A percentile compares a stretch with the other conserved stretches of the same genome.
phyloP scores from a whole-genome alignment of 495 filamentous ascomycete genomes.

The Aspergillus ellipticus region DNA sequence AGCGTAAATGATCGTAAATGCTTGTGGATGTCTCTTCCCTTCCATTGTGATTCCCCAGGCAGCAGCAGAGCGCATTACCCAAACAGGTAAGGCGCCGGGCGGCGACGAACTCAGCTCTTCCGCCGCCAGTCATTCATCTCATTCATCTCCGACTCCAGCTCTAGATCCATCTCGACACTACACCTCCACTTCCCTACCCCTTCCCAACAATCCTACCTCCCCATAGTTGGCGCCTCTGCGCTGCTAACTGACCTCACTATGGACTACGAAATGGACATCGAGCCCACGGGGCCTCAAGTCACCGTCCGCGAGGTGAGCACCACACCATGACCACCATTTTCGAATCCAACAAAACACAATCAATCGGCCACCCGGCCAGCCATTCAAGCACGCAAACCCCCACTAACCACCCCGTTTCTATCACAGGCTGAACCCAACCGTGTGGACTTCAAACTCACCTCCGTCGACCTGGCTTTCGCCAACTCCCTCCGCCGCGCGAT shows the following conservation, averaged over 20 bases:
- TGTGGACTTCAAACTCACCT: slow-evolving; percentile 78
- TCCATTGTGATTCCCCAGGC: neutral
- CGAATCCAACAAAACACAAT: neutral
- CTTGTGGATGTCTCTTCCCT: neutral
- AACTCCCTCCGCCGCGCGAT: slow-evolving; percentile 92
- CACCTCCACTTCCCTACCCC: neutral
- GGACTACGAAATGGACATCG: slow-evolving; percentile 69
- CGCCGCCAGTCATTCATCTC: slow-evolving; percentile 3
- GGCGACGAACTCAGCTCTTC: slow-evolving; percentile 2
- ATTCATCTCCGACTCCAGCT: slow-evolving; percentile 1
- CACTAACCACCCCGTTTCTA: slow-evolving; percentile 5
- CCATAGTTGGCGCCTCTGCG: neutral
- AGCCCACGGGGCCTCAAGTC: slow-evolving; percentile 62
- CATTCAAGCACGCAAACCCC: neutral
- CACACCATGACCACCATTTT: neutral
- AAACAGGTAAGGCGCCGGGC: slow-evolving; percentile 35
- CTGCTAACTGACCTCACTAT: slow-evolving; percentile 34
- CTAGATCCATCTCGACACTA: neutral
- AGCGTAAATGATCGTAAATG: no score
- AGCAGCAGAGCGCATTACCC: slow-evolving; percentile 16
- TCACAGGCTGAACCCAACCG: slow-evolving; percentile 60
- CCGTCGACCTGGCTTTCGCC: slow-evolving; percentile 82
- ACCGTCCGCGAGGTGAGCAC: slow-evolving; percentile 64
- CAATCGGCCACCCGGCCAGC: slow-evolving; percentile 12
- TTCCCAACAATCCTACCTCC: neutral